Evolutionary conservation across 176 grass and related monocot genomes (phyloP).

Genomic region (Cymbopogon citratus): DNA sequence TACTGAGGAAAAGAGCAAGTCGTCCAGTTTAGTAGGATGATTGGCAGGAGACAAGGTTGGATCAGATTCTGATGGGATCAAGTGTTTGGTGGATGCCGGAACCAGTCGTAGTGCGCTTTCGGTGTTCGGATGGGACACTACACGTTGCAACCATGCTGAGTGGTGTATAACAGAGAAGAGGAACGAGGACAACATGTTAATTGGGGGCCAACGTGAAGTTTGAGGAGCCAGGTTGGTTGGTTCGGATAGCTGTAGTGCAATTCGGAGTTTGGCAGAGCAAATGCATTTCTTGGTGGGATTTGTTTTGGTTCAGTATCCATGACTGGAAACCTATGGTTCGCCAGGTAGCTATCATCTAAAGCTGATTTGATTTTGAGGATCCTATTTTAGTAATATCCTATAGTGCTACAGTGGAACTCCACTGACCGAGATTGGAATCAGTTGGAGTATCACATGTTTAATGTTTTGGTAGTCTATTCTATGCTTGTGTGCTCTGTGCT

Average conservation of each 20-base stretch:
- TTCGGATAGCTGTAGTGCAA: background rate
- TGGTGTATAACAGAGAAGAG: background rate
- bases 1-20: background rate
- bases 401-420: background rate
- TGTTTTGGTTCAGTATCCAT: background rate
- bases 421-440: background rate
- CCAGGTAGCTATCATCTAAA: background rate
- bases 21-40: background rate
- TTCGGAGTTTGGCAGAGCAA: background rate
- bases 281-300: background rate
- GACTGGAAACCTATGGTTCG: background rate
- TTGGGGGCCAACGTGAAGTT: background rate
- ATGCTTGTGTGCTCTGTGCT: background rate
- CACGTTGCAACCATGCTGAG: background rate
- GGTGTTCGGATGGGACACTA: background rate
- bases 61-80: conserved; percentile 6
- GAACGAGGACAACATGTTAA: background rate
- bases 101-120: background rate
- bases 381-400: background rate
- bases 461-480: background rate
- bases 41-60: conserved; percentile 21
- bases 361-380: background rate
- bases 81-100: conserved; percentile 8
- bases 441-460: background rate
- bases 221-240: background rate